Base-by-base conservation (phyloP, 2,329 filamentous ascomycete species). In the Colletotrichum caudatum region DNA sequence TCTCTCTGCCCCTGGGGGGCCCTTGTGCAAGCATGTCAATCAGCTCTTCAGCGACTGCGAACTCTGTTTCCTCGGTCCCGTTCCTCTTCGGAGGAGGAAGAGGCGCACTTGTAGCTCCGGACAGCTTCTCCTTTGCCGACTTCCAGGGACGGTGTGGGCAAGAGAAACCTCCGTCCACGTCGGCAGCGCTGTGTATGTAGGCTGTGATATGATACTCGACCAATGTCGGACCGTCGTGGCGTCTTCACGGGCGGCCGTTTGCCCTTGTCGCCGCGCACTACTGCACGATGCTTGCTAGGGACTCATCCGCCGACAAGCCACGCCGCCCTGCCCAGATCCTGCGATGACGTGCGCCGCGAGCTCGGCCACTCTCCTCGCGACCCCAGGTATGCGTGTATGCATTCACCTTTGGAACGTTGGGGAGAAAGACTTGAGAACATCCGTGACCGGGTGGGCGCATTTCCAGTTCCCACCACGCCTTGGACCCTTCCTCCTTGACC, bases 281-380 rank as follows among this genome's bases (percentile, higher is more conserved):
- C 29, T 35, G 53, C 53, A 37, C n/a, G 18, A 35, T n/a, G 23
- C 18, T 56, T 12, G 51, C 51, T 11, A 6, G 51, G 29, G 29
- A 9, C 12, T 35, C 51, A 33, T 54, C 46, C 12, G 4, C 37
- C 37, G 12, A 16, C 37, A 14, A 39, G 16, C 37, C 37, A 39
- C 37, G 11, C 53, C 64, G 44, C 46, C 69, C n/a, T 37, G 64
- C 54, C 51, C 59, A 50, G 59, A 46, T 64, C 53, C 53, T 50
- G 53, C 69, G 35, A 71, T 71, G 69, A 68, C 69, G 69, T 68
- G 69, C 64, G 58, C 50, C 20, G 39, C 33, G 51, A 50, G 56
- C 44, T 33, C 37, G 37, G 18, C 37, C 53, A 39, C 41, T 44
- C 41, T 44, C 6, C 41, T 44, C 41, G 39, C 14, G 39, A 41